Evolutionary conservation across 129 eudicot genomes (phyloP).

Genomic region (Centella asiatica): DNA sequence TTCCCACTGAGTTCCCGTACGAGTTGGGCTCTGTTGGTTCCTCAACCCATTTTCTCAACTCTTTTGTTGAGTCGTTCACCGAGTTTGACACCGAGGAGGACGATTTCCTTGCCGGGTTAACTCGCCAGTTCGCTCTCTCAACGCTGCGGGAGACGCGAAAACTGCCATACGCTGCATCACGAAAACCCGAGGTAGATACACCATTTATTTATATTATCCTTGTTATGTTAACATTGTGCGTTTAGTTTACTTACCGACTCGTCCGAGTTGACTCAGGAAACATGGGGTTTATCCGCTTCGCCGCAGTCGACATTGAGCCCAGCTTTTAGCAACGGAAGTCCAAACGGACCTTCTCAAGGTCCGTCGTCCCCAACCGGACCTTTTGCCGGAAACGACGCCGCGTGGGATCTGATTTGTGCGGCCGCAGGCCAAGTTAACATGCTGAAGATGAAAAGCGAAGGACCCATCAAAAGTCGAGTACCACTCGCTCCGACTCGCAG

Average conservation of each 20-base stretch:
- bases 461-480: neutral
- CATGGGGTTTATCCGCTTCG: conserved; percentile 43
- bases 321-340: conserved; percentile 32
- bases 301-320: conserved; percentile 54
- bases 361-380: conserved; percentile 47
- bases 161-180: conserved; percentile 6
- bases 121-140: conserved; percentile 46
- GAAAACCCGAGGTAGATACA: conserved; percentile 20
- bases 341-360: conserved; percentile 35
- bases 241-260: conserved; percentile 1
- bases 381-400: conserved; percentile 20
- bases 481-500: neutral
- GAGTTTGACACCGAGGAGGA: conserved; percentile 41
- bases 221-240: neutral
- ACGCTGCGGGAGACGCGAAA: conserved; percentile 20
- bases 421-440: conserved; percentile 56
- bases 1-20: conserved; percentile 4
- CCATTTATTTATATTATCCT: neutral
- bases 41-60: no score
- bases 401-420: conserved; percentile 48
- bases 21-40: neutral
- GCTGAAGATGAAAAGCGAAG: neutral
- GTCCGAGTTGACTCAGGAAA: conserved; percentile 8
- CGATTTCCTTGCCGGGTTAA: conserved; percentile 35
- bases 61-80: conserved; percentile 11